Conservation (phyloP, 768 basidiomycete genomes). For the Suillus lakei region DNA sequence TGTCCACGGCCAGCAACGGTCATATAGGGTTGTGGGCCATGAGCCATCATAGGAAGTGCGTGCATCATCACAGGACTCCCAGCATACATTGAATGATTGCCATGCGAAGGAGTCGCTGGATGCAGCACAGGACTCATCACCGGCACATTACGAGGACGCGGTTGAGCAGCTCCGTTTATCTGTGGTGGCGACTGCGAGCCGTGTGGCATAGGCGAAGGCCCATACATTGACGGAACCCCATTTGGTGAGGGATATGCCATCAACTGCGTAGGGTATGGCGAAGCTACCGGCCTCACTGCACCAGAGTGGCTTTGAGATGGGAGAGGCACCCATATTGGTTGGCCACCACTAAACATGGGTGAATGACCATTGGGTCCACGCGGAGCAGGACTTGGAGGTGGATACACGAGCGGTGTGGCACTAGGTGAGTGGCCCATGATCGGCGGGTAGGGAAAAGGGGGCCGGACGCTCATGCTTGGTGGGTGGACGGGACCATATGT, state of each 20-base stretch:
- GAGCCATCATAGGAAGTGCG: conserved; percentile 45
- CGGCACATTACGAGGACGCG: conserved; percentile 56
- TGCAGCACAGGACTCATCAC: conserved; percentile 78
- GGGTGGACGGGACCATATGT: conserved; percentile 46
- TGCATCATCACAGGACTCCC: conserved; percentile 74
- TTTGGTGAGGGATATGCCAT: conserved; percentile 67
- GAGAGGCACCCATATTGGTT: conserved; percentile 69
- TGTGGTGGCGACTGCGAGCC: conserved; percentile 45
- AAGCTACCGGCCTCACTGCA: conserved; percentile 58
- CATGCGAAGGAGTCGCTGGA: conserved; percentile 49
- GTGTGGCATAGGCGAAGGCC: conserved; percentile 44
- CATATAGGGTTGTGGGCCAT: conserved; percentile 39
- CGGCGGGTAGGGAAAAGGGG: conserved; percentile 62
- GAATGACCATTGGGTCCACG: conserved; percentile 68
- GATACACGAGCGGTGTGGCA: conserved; percentile 66
- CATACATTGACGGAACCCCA: conserved; percentile 51
- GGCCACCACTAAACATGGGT: conserved; percentile 53
- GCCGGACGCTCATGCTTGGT: conserved; percentile 53
- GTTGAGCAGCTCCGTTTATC: conserved; percentile 34
- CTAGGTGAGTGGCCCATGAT: conserved; percentile 76
- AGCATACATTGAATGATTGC: conserved; percentile 57
- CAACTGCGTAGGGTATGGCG: conserved; percentile 69
- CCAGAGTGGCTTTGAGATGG: conserved; percentile 51
- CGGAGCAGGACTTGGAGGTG: conserved; percentile 68
- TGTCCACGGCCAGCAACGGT: conserved; percentile 58